Percentiles rank a stretch among this genome's conserved stretches.
Conservation (phyloP, 2,329 filamentous ascomycete genomes). For the Penicillium olsonii region DNA sequence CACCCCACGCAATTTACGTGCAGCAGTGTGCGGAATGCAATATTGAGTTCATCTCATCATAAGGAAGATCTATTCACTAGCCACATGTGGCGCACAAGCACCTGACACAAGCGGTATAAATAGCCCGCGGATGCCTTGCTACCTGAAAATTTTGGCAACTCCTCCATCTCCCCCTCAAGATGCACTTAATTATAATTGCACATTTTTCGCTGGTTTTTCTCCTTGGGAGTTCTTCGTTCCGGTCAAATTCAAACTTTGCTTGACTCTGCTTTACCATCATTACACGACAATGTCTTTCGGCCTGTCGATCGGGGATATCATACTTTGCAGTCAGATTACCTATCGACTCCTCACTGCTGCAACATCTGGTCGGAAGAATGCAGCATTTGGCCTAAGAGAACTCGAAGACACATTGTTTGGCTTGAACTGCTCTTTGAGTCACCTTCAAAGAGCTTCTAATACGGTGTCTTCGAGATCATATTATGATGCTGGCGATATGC, state of each 20-base stretch:
- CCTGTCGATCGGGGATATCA: background rate
- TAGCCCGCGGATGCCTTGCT: conserved; percentile 27
- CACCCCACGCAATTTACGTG: too few relatives aligned
- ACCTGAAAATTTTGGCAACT: conserved; percentile 31
- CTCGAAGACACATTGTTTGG: background rate
- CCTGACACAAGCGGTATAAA: conserved; percentile 11
- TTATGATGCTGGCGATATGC: background rate
- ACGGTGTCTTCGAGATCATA: background rate
- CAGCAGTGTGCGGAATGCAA: too few relatives aligned
- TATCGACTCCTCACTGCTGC: background rate
- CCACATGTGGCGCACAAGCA: conserved; percentile 20
- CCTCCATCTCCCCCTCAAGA: conserved; percentile 13
- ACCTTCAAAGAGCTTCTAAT: background rate
- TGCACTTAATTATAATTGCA: too few relatives aligned
- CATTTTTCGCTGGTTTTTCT: too few relatives aligned
- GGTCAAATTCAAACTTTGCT: too few relatives aligned
- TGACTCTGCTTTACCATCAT: too few relatives aligned
- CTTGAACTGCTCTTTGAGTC: background rate
- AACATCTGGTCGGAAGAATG: background rate
- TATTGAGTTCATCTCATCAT: too few relatives aligned
- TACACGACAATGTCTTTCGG: too few relatives aligned
- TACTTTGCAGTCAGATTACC: background rate
- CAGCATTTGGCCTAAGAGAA: background rate
- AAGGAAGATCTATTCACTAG: too few relatives aligned
- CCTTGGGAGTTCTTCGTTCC: too few relatives aligned